phyloP scores from a whole-genome alignment of 2,329 filamentous ascomycete genomes.

The Colletotrichum gigasporum region DNA sequence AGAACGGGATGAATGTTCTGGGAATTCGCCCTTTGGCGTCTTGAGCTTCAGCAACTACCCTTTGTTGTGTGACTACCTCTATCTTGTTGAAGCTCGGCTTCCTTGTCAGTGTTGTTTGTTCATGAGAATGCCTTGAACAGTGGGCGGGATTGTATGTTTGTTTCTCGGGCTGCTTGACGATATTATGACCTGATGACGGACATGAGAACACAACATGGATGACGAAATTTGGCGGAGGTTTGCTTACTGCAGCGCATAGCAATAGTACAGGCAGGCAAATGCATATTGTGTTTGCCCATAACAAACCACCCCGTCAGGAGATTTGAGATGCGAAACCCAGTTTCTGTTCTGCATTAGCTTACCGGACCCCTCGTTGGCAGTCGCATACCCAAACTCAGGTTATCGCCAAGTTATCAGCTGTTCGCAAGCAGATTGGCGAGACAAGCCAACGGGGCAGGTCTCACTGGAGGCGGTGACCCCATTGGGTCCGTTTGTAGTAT shows the following conservation, averaged over 20 bases:
- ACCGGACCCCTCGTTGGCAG: too few relatives aligned
- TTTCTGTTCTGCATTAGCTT: too few relatives aligned
- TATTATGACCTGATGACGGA: constrained; percentile 9
- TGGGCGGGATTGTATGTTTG: neutral
- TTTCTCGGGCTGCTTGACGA: neutral
- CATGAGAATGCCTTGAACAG: neutral
- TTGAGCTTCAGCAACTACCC: neutral
- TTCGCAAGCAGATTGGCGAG: too few relatives aligned
- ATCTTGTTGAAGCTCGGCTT: neutral
- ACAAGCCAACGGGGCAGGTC: too few relatives aligned
- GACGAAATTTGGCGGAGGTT: neutral
- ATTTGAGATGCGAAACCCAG: too few relatives aligned
- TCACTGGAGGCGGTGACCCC: too few relatives aligned
- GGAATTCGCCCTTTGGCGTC: constrained; percentile 44
- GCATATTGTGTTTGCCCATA: too few relatives aligned
- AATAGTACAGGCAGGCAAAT: neutral
- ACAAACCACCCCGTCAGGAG: too few relatives aligned
- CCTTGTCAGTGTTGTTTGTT: neutral
- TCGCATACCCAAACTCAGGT: too few relatives aligned
- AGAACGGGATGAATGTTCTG: constrained; percentile 72
- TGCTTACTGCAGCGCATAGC: neutral
- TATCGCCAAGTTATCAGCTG: too few relatives aligned
- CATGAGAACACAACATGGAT: neutral
- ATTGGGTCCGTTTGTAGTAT: too few relatives aligned
- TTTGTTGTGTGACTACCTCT: neutral